Conservation (phyloP, 257 asterid species). For the Ophiorrhiza pumila region DNA sequence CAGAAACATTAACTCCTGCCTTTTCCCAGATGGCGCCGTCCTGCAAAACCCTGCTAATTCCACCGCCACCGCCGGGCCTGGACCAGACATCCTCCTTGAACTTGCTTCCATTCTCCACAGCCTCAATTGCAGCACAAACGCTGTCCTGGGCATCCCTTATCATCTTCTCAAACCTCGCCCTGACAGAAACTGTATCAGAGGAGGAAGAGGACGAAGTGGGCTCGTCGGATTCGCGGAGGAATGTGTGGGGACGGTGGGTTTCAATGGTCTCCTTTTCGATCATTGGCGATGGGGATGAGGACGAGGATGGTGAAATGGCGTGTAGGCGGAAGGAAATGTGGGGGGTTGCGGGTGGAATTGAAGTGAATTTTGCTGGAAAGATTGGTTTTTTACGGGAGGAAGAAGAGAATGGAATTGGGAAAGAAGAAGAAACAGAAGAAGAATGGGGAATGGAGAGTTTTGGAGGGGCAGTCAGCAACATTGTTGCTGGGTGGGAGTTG, state of each 20-base stretch:
- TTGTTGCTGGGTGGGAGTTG: background rate
- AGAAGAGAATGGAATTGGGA: background rate
- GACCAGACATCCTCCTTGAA: conserved; percentile 96
- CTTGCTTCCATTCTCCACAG: conserved; percentile 63
- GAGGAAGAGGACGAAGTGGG: conserved; percentile 13
- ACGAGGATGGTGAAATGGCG: conserved; percentile 22
- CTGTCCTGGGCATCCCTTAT: conserved; percentile 81
- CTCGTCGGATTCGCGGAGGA: conserved; percentile 60
- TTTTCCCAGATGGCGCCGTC: conserved; percentile 90
- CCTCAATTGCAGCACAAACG: conserved; percentile 72
- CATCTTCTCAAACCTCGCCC: conserved; percentile 86
- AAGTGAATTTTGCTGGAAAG: background rate
- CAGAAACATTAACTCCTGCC: conserved; percentile 97
- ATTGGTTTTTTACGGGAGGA: conserved; percentile 6
- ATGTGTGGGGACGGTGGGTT: conserved; percentile 54
- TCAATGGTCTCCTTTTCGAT: conserved; percentile 66
- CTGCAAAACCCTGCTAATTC: conserved; percentile 93
- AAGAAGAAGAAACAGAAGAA: conserved; percentile 12
- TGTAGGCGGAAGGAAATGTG: background rate
- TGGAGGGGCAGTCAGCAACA: conserved; percentile 20
- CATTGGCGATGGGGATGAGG: conserved; percentile 36
- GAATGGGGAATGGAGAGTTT: conserved; percentile 23
- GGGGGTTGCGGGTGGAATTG: conserved; percentile 1
- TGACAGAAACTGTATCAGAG: conserved; percentile 34
- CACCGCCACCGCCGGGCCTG: conserved; percentile 99